Evolutionary conservation across 129 eudicot species (phyloP).

Genomic region (Dittrichia graveolens): DNA sequence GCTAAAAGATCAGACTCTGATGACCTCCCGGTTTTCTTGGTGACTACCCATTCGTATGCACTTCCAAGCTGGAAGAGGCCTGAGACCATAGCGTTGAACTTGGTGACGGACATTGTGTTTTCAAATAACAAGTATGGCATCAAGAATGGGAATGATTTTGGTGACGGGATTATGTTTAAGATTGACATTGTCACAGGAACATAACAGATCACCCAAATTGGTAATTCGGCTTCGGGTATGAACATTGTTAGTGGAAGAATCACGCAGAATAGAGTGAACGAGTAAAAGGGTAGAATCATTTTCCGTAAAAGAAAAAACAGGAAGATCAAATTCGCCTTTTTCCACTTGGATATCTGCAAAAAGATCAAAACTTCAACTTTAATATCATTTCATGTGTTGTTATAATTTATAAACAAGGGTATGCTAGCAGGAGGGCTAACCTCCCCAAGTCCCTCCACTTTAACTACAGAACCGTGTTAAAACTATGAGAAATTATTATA

Average conservation of each 20-base stretch:
- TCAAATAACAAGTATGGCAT: constrained; percentile 92
- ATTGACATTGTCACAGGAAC: constrained; percentile 81
- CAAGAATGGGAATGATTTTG: constrained; percentile 85
- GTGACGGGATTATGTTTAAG: constrained; percentile 79
- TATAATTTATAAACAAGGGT: too few species aligned
- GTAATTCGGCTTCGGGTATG: constrained; percentile 87
- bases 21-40: constrained; percentile 86
- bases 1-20: constrained; percentile 83
- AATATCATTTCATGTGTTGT: not conserved
- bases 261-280: constrained; percentile 82
- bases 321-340: constrained; percentile 84
- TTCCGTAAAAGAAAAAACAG: constrained; percentile 87
- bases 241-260: constrained; percentile 93
- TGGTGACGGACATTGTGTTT: constrained; percentile 96
- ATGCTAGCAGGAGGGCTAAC: too few species aligned
- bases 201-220: constrained; percentile 89
- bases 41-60: constrained; percentile 94
- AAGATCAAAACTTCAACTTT: not conserved
- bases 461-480: too few species aligned
- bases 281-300: constrained; percentile 86
- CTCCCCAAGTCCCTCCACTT: too few species aligned
- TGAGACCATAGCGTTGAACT: constrained; percentile 83
- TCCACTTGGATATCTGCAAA: constrained; percentile 81
- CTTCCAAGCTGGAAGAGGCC: constrained; percentile 96
- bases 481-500: too few species aligned